Evolutionary conservation across 805 yeast genomes (phyloP), one percentile per base, ranked within the genome.

Genomic region (Starmerella gropengiesseri): DNA sequence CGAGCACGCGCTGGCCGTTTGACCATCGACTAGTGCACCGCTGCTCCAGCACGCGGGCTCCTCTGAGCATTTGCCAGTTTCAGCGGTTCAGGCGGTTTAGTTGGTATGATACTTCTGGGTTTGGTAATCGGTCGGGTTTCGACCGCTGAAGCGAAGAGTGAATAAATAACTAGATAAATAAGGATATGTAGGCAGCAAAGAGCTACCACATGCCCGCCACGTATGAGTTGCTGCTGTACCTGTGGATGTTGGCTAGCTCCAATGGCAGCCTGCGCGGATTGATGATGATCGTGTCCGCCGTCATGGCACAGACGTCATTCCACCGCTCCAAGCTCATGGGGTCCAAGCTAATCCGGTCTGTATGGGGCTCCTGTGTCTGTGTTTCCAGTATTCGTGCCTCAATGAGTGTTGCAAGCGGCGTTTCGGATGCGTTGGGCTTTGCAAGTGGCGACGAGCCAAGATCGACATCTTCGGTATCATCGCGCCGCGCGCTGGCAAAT

Each of bases 181-280:
- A 21, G 22, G 31, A 7, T 7, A 23, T 16, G n/a, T 4, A 18
- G 8, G 17, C 22, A n/a, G 12, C 11, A 21, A 20, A 14, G n/a
- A 11, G 17, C 36, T 18, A 42, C 38, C 22, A 17, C 19, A 19
- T 17, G 7, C 28, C 37, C 7, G 34, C 34, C 11, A 26, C 18
- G 18, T 8, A 19, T 12, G 40, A 12, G 5, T 19, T 18, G 2
- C 23, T 21, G 29, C 25, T 9, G 29, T 36, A 18, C n/a, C 17
- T 5, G 25, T 29, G 18, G 3, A 25, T 16, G 14, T 23, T 18
- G n/a, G 28, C 32, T 17, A 18, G n/a, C 33, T 32, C 43, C 2
- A 43, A 21, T 7, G 39, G 43, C 8, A 43, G 25, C 31, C 23
- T 14, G 2, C 38, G 41, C 11, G 48, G 48, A 27, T 45, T 45